Percentiles rank a stretch among this genome's conserved stretches.
Conservation (phyloP, 345 rosid genomes). For the Psidium friedrichsthalianum region DNA sequence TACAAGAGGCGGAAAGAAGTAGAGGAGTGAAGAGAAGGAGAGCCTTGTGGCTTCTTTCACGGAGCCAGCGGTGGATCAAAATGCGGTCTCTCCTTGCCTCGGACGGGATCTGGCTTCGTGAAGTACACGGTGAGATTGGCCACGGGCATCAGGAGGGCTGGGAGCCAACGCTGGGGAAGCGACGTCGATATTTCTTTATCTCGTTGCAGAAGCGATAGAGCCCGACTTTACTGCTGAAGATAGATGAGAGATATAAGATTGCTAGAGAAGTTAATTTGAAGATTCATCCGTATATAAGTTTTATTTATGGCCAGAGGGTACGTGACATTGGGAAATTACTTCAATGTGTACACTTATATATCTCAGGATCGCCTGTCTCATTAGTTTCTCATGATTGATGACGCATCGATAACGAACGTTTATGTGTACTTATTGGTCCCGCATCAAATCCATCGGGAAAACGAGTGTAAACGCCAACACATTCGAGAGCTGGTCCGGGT, state of each 20-base stretch:
- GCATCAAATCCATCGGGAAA: too few species aligned
- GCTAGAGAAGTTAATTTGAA: not conserved
- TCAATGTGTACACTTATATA: too few species aligned
- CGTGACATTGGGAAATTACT: not conserved
- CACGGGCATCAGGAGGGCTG: conserved; percentile 16
- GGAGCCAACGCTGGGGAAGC: conserved; percentile 18
- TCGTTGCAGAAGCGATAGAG: conserved; percentile 29
- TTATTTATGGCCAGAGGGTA: not conserved
- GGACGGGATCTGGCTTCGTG: not conserved
- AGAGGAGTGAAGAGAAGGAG: conserved; percentile 22
- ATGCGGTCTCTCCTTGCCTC: not conserved
- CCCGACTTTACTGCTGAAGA: conserved; percentile 27
- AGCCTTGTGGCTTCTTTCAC: not conserved
- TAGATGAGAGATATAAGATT: not conserved
- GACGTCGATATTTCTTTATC: conserved; percentile 5
- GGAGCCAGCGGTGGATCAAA: not conserved
- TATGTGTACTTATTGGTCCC: too few species aligned
- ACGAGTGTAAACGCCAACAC: too few species aligned
- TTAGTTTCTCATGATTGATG: too few species aligned
- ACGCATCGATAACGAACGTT: too few species aligned
- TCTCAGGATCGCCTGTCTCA: too few species aligned
- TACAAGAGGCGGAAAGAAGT: conserved; percentile 25
- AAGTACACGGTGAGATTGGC: conserved; percentile 9
- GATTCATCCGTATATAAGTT: not conserved
- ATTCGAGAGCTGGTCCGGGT: too few species aligned